Base-by-base conservation (phyloP, 1,284 basidiomycete genomes). In the Ceratobasidium sp. region DNA sequence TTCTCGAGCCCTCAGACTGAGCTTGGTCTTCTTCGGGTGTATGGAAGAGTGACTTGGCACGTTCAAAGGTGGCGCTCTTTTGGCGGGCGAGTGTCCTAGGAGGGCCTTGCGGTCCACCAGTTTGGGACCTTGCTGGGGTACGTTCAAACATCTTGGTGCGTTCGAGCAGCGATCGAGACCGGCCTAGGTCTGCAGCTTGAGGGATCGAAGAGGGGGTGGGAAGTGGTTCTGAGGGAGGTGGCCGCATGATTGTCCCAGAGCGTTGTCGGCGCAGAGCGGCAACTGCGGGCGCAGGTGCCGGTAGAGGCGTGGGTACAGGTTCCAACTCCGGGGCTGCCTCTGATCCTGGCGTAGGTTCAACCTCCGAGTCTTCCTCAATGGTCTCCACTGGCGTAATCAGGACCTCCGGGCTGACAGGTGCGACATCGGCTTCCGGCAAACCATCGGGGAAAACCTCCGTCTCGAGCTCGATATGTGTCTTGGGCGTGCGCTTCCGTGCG, bases 381-480 rank as follows among this genome's bases (percentile, higher is more conserved):
- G 10, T 47, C 10, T 47, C 10, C 7, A 45, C 42, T 45, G 38
- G 22, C n/a, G 62, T 65, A 15, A 65, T 35, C 50, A n/a, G 29
- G 38, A 54, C 34, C 7, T 42, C n/a, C 22, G 50, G 62, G n/a
- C 35, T 53, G 20, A 15, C 35, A 1, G 50, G 34, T 20, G 10
- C 32, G n/a, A n/a, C 22, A 17, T 22, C 31, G 15, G 32, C 60
- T 20, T 10, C 45, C 13, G 60, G 60, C 22, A 74, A 43, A 13
- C 73, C 74, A 29, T 75, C 72, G 27, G 73, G 72, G 34, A 80
- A 82, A 4, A 81, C 76, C 34, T 74, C 73, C 3, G 42, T 78
- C 72, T 80, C 79, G 3, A 81, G 73, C 64, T 82, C 79, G 5
- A 76, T 75, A 68, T 80, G 78, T 8, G 55, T 29, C 27, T 65